These are phyloP conservation scores for Tuber indicum DNA, from an alignment of 495 filamentous ascomycete species.

Conservation along the genomic window DNA sequence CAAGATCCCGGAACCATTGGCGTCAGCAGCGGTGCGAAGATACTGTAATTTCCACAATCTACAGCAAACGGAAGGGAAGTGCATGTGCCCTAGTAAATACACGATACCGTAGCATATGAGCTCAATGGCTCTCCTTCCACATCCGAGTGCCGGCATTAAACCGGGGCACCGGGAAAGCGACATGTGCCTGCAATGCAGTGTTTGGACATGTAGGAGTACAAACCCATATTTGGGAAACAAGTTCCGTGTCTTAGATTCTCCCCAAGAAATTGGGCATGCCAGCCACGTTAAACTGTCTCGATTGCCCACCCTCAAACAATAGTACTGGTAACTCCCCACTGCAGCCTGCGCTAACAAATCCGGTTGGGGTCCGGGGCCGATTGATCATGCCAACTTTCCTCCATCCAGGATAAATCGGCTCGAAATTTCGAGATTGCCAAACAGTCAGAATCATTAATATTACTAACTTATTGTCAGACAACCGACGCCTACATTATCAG, in stretches of 20 bases:
- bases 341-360: not conserved
- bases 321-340: not conserved
- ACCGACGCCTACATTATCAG: not conserved
- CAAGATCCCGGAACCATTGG: not conserved
- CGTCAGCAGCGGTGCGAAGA: not conserved
- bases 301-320: not conserved
- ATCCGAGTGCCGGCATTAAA: not conserved
- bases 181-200: not conserved
- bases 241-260: constrained; percentile 1
- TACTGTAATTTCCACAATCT: not conserved
- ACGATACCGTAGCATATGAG: not conserved
- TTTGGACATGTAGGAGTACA: not conserved
- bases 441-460: not conserved
- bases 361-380: not conserved
- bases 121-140: not conserved
- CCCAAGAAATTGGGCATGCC: not conserved
- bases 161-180: not conserved
- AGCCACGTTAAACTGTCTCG: not conserved
- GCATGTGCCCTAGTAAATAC: not conserved
- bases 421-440: not conserved
- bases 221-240: not conserved
- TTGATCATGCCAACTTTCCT: not conserved
- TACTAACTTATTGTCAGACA: not conserved
- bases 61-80: not conserved
- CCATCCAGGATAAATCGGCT: not conserved